Evolutionary conservation across 208 protist genomes (phyloP).

Genomic region (Wallacemonas sp.): DNA sequence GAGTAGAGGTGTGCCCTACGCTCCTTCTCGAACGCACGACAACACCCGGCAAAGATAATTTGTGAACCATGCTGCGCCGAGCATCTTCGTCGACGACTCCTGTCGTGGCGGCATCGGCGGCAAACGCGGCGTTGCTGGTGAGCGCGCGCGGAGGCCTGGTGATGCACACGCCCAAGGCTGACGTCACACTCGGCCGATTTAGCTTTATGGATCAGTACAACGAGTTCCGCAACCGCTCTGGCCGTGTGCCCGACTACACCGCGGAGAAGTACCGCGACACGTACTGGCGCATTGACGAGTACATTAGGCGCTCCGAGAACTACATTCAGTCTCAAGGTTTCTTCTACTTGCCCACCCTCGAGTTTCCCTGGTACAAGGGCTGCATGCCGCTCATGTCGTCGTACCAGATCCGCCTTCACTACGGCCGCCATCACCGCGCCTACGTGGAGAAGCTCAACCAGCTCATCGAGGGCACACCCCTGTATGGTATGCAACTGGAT

Average conservation of each 20-base stretch:
- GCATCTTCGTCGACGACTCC: background rate
- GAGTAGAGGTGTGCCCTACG: too few species aligned
- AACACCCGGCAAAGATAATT: background rate
- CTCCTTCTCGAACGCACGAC: too few species aligned
- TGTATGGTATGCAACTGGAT: slow-evolving; percentile 83
- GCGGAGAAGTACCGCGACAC: slow-evolving; percentile 81
- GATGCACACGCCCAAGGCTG: slow-evolving; percentile 84
- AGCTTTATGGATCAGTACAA: slow-evolving; percentile 85
- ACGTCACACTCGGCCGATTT: slow-evolving; percentile 72
- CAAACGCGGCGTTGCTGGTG: slow-evolving; percentile 17
- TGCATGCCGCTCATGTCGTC: slow-evolving; percentile 86
- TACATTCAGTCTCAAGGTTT: slow-evolving; percentile 81
- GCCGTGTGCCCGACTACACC: slow-evolving; percentile 79
- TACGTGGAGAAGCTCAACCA: slow-evolving; percentile 92
- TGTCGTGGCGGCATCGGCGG: background rate
- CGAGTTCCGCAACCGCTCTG: slow-evolving; percentile 82
- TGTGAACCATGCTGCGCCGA: slow-evolving; percentile 30
- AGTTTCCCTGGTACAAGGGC: slow-evolving; percentile 90
- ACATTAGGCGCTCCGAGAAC: slow-evolving; percentile 78
- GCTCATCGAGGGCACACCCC: slow-evolving; percentile 83
- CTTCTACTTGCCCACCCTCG: slow-evolving; percentile 89
- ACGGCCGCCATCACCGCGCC: slow-evolving; percentile 84
- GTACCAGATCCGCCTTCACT: slow-evolving; percentile 90
- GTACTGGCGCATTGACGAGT: slow-evolving; percentile 90
- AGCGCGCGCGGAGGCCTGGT: slow-evolving; percentile 30